Conservation (phyloP, 2,329 filamentous ascomycete species). For the Aureobasidium sp. region DNA sequence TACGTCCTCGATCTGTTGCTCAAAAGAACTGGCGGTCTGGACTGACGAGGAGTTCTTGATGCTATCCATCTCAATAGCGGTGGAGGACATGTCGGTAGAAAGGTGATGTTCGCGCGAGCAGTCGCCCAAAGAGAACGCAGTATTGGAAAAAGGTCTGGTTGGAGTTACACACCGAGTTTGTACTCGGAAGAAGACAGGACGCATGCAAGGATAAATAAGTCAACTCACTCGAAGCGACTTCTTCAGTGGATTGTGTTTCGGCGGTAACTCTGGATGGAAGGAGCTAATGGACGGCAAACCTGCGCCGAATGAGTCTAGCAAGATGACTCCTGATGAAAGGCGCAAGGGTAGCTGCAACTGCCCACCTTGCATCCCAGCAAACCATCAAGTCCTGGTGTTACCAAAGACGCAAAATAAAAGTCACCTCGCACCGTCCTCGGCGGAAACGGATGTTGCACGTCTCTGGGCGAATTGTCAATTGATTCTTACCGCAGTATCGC, state of each 20-base stretch:
- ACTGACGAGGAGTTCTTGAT: conserved; percentile 17
- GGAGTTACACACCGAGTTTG: conserved; percentile 14
- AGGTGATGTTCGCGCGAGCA: conserved; percentile 3
- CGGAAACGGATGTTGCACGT: conserved; percentile 3
- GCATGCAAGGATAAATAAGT: conserved; percentile 16
- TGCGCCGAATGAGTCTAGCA: conserved; percentile 10
- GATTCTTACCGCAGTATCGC: background rate
- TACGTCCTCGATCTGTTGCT: background rate
- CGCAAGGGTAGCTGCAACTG: conserved; percentile 12
- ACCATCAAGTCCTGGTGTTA: conserved; percentile 10
- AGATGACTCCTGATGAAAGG: background rate
- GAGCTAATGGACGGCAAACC: conserved; percentile 9
- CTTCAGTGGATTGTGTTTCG: background rate
- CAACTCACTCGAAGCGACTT: background rate
- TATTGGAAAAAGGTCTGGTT: conserved; percentile 6
- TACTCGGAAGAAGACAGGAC: conserved; percentile 15
- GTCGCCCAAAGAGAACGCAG: conserved; percentile 9
- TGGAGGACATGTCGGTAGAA: conserved; percentile 11
- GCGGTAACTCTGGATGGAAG: conserved; percentile 3
- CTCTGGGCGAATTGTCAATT: background rate
- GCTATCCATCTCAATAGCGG: conserved; percentile 10
- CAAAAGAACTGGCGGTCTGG: conserved; percentile 13
- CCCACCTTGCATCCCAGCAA: conserved; percentile 12
- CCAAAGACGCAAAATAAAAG: background rate
- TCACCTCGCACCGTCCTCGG: conserved; percentile 2